Evolutionary conservation across 2,329 filamentous ascomycete genomes (phyloP).

Genomic region (Aulographum hederae): DNA sequence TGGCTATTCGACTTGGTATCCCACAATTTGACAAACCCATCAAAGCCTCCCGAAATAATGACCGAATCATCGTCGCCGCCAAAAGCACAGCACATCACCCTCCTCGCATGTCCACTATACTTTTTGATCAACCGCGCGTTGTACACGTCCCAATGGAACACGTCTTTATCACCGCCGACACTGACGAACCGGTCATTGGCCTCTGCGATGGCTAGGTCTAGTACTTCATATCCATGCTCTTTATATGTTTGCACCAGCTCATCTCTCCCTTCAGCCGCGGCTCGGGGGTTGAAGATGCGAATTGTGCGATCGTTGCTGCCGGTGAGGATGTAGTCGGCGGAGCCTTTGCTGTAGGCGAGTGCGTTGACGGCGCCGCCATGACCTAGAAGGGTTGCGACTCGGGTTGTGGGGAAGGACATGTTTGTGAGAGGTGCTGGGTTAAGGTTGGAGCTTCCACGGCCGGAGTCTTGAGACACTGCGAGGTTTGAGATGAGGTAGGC

Average conservation of each 20-base stretch:
- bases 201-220: constrained; percentile 52
- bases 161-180: constrained; percentile 74
- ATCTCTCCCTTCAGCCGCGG: constrained; percentile 33
- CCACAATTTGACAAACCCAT: constrained; percentile 62
- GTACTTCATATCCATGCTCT: constrained; percentile 82
- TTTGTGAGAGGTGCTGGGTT: too few relatives aligned
- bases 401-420: too few relatives aligned
- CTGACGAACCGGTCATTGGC: constrained; percentile 77
- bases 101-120: constrained; percentile 51
- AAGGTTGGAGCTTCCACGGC: too few relatives aligned
- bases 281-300: constrained; percentile 64
- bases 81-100: constrained; percentile 66
- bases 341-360: constrained; percentile 29
- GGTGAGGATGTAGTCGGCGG: constrained; percentile 45
- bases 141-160: constrained; percentile 89
- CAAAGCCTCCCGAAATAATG: constrained; percentile 51
- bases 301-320: constrained; percentile 73
- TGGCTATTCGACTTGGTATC: constrained; percentile 37
- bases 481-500: too few relatives aligned
- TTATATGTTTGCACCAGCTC: constrained; percentile 84
- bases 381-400: too few relatives aligned
- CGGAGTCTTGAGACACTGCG: too few relatives aligned
- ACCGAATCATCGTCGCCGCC: constrained; percentile 59
- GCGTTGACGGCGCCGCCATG: constrained; percentile 31
- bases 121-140: constrained; percentile 60